phyloP scores from a whole-genome alignment of 164 flowering plant species.

The Nymphaea thermarum region DNA sequence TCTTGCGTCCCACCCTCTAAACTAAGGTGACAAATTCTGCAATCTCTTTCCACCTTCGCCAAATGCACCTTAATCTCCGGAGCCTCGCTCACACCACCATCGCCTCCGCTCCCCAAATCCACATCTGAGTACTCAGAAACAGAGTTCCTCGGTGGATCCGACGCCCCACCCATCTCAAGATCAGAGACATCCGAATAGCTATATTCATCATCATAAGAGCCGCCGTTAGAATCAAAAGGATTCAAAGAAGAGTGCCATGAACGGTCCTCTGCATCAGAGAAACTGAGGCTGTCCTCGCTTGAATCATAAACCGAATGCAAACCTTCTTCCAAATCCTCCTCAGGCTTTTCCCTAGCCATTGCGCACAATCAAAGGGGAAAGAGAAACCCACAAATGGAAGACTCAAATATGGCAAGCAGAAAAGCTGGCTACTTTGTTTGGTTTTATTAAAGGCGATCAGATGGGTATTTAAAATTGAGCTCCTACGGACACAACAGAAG shows the following conservation, averaged over 20 bases:
- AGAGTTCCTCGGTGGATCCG: slow-evolving; percentile 31
- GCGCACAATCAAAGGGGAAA: background rate
- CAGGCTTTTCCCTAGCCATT: background rate
- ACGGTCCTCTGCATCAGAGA: slow-evolving; percentile 25
- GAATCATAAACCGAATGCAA: background rate
- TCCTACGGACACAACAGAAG: background rate
- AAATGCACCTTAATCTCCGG: slow-evolving; percentile 41
- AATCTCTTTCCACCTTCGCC: slow-evolving; percentile 51
- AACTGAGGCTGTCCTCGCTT: slow-evolving; percentile 9
- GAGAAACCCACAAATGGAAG: background rate
- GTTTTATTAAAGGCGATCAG: background rate
- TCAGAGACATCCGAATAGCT: slow-evolving; percentile 35
- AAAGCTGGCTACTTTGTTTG: background rate
- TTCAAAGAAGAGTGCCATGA: slow-evolving; percentile 25
- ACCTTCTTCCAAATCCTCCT: background rate
- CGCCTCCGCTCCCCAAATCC: slow-evolving; percentile 23
- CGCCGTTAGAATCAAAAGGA: slow-evolving; percentile 22
- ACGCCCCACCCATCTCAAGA: slow-evolving; percentile 24
- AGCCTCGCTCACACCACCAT: background rate
- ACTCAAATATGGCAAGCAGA: background rate
- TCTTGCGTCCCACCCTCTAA: slow-evolving; percentile 46
- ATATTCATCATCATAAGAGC: slow-evolving; percentile 42
- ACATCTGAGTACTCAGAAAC: slow-evolving; percentile 36
- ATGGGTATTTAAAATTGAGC: background rate
- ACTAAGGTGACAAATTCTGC: slow-evolving; percentile 84